A percentile compares a stretch with the other conserved stretches of the same genome.
Evolutionary conservation across 1,284 basidiomycete genomes (phyloP).

Genomic region (Pascua guehoae): DNA sequence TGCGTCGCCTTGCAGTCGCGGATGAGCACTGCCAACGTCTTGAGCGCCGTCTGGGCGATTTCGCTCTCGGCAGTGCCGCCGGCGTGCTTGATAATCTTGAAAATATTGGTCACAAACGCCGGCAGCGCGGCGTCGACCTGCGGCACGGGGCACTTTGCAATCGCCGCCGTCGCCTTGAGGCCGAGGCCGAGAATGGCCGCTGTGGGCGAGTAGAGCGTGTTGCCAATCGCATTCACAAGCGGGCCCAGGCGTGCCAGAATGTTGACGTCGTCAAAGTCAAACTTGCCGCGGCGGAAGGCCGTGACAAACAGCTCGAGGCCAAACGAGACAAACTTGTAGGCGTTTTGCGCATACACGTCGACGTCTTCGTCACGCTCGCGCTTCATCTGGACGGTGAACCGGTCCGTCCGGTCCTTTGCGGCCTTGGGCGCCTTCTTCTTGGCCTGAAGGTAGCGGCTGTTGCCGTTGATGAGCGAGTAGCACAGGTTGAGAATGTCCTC

Average conservation of each 20-base stretch:
- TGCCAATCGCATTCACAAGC: constrained; percentile 82
- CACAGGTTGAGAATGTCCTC: constrained; percentile 75
- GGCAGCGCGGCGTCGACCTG: constrained; percentile 73
- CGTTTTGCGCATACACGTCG: constrained; percentile 79
- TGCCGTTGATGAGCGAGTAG: constrained; percentile 85
- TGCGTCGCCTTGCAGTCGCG: constrained; percentile 76
- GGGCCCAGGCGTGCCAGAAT: constrained; percentile 77
- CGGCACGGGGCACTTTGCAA: constrained; percentile 80
- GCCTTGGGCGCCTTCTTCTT: constrained; percentile 39
- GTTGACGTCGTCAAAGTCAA: constrained; percentile 72
- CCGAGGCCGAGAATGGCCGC: constrained; percentile 74
- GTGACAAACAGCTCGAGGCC: constrained; percentile 90
- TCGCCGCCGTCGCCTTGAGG: constrained; percentile 74
- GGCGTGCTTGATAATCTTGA: constrained; percentile 76
- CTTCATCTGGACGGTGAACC: constrained; percentile 74
- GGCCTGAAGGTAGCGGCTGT: constrained; percentile 65
- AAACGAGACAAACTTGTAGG: constrained; percentile 77
- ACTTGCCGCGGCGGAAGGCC: constrained; percentile 77
- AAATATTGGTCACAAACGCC: constrained; percentile 78
- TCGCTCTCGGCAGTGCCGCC: constrained; percentile 84
- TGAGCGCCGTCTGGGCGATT: constrained; percentile 81
- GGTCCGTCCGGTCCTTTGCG: constrained; percentile 51
- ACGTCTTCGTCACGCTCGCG: constrained; percentile 58
- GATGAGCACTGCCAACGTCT: constrained; percentile 77
- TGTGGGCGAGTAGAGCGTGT: constrained; percentile 83